Evolutionary conservation across 805 yeast genomes (phyloP).

Genomic region (Starmerella sp.): DNA sequence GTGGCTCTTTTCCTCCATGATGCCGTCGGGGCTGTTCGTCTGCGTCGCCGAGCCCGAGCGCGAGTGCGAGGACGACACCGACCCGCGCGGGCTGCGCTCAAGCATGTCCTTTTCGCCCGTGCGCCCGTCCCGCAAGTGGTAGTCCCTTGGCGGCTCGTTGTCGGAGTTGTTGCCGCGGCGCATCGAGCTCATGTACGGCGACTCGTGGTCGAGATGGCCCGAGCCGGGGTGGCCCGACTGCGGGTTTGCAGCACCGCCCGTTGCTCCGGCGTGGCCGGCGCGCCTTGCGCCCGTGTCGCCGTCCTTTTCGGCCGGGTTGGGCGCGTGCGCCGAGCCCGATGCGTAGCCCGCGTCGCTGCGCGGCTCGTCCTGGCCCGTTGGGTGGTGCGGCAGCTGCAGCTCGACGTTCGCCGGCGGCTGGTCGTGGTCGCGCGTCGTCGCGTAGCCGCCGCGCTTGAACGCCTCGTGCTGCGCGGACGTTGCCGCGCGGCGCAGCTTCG

Average conservation of each 20-base stretch:
- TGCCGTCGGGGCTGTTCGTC: not conserved
- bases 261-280: too few relatives aligned
- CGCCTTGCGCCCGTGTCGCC: too few relatives aligned
- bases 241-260: not conserved
- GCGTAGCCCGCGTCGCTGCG: not conserved
- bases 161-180: not conserved
- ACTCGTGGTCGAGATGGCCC: not conserved
- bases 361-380: not conserved
- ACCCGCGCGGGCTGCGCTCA: too few relatives aligned
- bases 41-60: not conserved
- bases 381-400: not conserved
- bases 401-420: not conserved
- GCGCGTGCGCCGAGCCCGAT: not conserved
- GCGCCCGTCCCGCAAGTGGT: too few relatives aligned
- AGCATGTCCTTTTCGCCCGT: too few relatives aligned
- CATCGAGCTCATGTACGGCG: not conserved
- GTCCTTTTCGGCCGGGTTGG: too few relatives aligned
- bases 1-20: not conserved
- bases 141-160: not conserved
- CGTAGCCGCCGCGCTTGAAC: not conserved
- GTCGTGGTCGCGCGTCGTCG: not conserved
- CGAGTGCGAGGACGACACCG: not conserved
- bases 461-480: slow-evolving; percentile 41
- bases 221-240: not conserved
- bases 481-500: slow-evolving; percentile 69